phyloP scores from a whole-genome alignment of 225 moss, liverwort and hornwort species.

The Bryoerythrophyllum caledonicum region DNA sequence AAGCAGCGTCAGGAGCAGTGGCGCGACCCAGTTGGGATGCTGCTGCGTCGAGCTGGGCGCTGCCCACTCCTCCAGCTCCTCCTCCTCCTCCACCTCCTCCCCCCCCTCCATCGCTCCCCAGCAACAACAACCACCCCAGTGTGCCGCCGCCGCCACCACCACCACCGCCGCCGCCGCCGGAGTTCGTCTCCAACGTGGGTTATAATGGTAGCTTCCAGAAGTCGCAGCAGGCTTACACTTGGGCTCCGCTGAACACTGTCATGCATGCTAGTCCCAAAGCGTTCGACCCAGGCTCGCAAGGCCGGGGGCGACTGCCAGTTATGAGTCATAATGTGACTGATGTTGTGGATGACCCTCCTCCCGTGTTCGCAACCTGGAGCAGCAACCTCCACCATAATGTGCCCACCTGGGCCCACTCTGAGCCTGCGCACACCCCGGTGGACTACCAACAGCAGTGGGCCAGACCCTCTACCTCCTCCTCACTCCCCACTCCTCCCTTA shows the following conservation, averaged over 20 bases:
- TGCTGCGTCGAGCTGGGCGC: slow-evolving; percentile 42
- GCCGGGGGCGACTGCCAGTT: slow-evolving; percentile 60
- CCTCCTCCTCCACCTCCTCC: no score
- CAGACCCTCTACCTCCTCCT: slow-evolving; percentile 12
- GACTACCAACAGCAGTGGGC: slow-evolving; percentile 34
- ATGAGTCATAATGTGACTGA: slow-evolving; percentile 63
- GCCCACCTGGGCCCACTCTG: slow-evolving; percentile 32
- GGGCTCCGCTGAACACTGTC: slow-evolving; percentile 66
- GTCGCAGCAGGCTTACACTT: slow-evolving; percentile 40
- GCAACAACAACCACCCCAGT: slow-evolving; percentile 32
- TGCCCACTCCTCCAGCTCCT: slow-evolving; percentile 35
- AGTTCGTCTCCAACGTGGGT: slow-evolving; percentile 32
- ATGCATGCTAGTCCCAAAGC: slow-evolving; percentile 64
- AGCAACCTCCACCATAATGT: slow-evolving; percentile 20
- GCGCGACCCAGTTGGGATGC: slow-evolving; percentile 54
- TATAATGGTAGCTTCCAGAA: slow-evolving; percentile 58
- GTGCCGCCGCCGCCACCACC: not conserved
- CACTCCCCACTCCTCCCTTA: slow-evolving; percentile 30
- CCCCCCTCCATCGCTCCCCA: not conserved
- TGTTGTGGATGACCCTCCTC: slow-evolving; percentile 41
- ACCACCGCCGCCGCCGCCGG: not conserved
- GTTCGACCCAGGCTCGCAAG: slow-evolving; percentile 50
- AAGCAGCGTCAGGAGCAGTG: slow-evolving; percentile 34
- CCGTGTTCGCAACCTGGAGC: not conserved
- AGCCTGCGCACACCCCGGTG: not conserved